Evolutionary conservation across 1,139 yeast species (phyloP).

Genomic region (Geotrichum australiense): DNA sequence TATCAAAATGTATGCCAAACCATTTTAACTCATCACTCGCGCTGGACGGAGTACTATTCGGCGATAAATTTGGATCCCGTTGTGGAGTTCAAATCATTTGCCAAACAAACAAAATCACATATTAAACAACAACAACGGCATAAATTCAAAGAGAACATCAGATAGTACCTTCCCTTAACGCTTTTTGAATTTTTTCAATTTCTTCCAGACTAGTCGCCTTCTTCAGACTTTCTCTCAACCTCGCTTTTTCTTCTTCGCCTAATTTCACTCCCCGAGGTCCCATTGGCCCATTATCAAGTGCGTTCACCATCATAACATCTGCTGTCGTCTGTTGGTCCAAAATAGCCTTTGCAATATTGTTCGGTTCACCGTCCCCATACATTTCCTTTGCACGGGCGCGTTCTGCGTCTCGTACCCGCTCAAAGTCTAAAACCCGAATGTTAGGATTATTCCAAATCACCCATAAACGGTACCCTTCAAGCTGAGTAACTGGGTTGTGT

Average conservation of each 20-base stretch:
- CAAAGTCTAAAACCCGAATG: slow-evolving; percentile 59
- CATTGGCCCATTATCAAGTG: slow-evolving; percentile 13
- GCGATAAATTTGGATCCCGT: too few relatives aligned
- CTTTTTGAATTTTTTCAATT: slow-evolving; percentile 60
- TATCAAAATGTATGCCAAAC: too few relatives aligned
- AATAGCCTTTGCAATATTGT: slow-evolving; percentile 29
- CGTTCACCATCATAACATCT: slow-evolving; percentile 4
- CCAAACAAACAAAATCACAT: too few relatives aligned
- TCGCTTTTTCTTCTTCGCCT: slow-evolving; percentile 47
- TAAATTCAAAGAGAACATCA: too few relatives aligned
- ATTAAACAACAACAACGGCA: too few relatives aligned
- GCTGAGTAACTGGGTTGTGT: slow-evolving; percentile 55
- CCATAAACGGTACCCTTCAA: slow-evolving; percentile 53
- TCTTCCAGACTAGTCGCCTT: slow-evolving; percentile 66
- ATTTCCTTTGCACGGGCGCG: slow-evolving; percentile 39
- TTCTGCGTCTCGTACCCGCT: slow-evolving; percentile 52
- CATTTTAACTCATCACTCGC: too few relatives aligned
- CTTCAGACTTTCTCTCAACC: slow-evolving; percentile 48
- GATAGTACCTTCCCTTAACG: slow-evolving; percentile 40
- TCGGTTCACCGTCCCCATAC: slow-evolving; percentile 42
- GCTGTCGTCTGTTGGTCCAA: slow-evolving; percentile 24
- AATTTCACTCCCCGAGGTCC: slow-evolving; percentile 38
- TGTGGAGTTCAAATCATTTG: too few relatives aligned
- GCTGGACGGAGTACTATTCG: too few relatives aligned
- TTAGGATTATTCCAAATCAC: slow-evolving; percentile 58